Evolutionary conservation across 345 rosid species (phyloP).

Genomic region (Atalantia buxifolia): DNA sequence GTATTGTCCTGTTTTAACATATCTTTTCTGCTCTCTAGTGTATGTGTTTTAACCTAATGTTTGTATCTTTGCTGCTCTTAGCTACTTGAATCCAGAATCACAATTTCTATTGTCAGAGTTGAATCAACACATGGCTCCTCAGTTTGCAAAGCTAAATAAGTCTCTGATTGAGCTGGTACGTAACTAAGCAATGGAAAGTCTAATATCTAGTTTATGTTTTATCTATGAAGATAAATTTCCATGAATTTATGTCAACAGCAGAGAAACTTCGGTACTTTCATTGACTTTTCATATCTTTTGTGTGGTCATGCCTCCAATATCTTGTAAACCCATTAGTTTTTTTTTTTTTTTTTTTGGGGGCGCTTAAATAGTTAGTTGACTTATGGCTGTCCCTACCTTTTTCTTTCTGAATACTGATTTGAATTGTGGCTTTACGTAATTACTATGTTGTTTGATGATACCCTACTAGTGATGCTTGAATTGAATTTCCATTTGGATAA

Average conservation of each 20-base stretch:
- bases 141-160: conserved; percentile 72
- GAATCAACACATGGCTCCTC: conserved; percentile 79
- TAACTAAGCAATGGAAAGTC: background rate
- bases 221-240: background rate
- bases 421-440: background rate
- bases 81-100: conserved; percentile 86
- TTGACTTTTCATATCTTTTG: background rate
- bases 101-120: conserved; percentile 62
- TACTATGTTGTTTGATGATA: background rate
- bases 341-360: too few relatives aligned
- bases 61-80: conserved; percentile 19
- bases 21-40: background rate
- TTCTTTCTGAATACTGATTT: background rate
- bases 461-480: background rate
- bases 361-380: background rate
- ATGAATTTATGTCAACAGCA: background rate
- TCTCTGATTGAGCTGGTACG: conserved; percentile 23
- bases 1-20: background rate
- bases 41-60: conserved; percentile 3
- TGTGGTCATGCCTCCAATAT: background rate
- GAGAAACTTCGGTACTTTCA: background rate
- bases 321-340: too few relatives aligned
- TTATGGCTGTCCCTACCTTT: background rate
- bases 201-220: background rate
- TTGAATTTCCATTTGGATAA: background rate